Evolutionary conservation across 1,284 basidiomycete genomes (phyloP).

Genomic region (Vanrija pseudolonga): DNA sequence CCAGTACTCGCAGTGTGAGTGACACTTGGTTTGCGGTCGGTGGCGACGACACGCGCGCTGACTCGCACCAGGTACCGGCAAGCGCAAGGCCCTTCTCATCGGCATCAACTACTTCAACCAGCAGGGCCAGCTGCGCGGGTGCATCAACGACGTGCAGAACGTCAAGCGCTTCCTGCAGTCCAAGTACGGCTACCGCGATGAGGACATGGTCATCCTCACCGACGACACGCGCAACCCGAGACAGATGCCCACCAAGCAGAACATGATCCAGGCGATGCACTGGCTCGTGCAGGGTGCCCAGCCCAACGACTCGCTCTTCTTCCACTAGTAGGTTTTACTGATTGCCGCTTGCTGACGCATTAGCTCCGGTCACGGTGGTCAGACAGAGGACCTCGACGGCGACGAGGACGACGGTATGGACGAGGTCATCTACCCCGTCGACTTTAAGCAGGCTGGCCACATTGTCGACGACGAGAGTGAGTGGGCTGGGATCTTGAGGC

Average conservation of each 20-base stretch:
- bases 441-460: conserved; percentile 65
- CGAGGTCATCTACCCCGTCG: conserved; percentile 79
- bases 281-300: conserved; percentile 80
- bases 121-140: conserved; percentile 64
- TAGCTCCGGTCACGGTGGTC: conserved; percentile 73
- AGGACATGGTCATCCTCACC: conserved; percentile 80
- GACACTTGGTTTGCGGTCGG: too few species aligned
- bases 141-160: conserved; percentile 83
- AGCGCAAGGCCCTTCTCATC: conserved; percentile 38
- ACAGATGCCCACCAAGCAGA: conserved; percentile 68
- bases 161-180: conserved; percentile 70
- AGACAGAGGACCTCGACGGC: conserved; percentile 65
- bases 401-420: conserved; percentile 59
- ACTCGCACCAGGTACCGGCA: conserved; percentile 26
- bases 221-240: conserved; percentile 66
- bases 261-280: conserved; percentile 80
- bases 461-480: conserved; percentile 76
- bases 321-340: conserved; percentile 65
- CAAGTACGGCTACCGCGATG: conserved; percentile 64
- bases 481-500: too few species aligned
- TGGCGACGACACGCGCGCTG: not conserved
- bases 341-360: not conserved
- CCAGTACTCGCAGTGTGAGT: conserved; percentile 73
- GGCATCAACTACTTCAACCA: conserved; percentile 71
- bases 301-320: conserved; percentile 83